Evolutionary conservation across 2,329 filamentous ascomycete species (phyloP).

Genomic region (Aspergillus transmontanensis): DNA sequence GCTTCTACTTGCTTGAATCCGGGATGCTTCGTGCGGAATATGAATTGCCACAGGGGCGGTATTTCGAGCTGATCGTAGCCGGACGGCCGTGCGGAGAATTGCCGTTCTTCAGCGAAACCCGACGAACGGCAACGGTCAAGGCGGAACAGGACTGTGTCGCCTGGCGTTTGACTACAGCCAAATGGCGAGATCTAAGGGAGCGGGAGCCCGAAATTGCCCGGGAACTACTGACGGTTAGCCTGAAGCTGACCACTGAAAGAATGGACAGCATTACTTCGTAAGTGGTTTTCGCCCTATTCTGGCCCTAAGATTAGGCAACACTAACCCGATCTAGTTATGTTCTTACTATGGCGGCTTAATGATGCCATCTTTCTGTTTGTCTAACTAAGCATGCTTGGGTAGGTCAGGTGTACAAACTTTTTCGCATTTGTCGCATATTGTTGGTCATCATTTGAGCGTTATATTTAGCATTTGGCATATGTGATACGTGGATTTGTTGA

Average conservation of each 20-base stretch:
- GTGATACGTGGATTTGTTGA: background rate
- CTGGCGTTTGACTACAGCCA: slow-evolving; percentile 75
- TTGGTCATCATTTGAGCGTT: slow-evolving; percentile 4
- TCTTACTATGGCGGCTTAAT: slow-evolving; percentile 36
- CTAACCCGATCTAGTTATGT: slow-evolving; percentile 28
- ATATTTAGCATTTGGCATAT: background rate
- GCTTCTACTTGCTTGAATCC: slow-evolving; percentile 87
- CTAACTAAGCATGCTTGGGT: slow-evolving; percentile 1
- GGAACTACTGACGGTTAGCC: slow-evolving; percentile 81
- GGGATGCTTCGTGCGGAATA: slow-evolving; percentile 92
- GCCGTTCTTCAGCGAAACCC: slow-evolving; percentile 92
- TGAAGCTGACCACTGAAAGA: slow-evolving; percentile 92
- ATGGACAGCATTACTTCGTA: slow-evolving; percentile 72
- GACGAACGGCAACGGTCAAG: slow-evolving; percentile 80
- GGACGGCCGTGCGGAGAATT: slow-evolving; percentile 95
- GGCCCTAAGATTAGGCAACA: background rate
- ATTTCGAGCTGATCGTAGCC: slow-evolving; percentile 89
- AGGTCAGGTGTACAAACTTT: background rate
- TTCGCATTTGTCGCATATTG: background rate
- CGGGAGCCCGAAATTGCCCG: slow-evolving; percentile 75
- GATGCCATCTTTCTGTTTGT: slow-evolving; percentile 4
- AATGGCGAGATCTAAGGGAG: slow-evolving; percentile 73
- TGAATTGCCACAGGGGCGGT: slow-evolving; percentile 81
- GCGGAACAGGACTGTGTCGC: slow-evolving; percentile 80
- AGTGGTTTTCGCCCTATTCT: slow-evolving; percentile 30